Base-by-base conservation (phyloP, 2,329 filamentous ascomycete genomes). In the Thelonectria discophora region DNA sequence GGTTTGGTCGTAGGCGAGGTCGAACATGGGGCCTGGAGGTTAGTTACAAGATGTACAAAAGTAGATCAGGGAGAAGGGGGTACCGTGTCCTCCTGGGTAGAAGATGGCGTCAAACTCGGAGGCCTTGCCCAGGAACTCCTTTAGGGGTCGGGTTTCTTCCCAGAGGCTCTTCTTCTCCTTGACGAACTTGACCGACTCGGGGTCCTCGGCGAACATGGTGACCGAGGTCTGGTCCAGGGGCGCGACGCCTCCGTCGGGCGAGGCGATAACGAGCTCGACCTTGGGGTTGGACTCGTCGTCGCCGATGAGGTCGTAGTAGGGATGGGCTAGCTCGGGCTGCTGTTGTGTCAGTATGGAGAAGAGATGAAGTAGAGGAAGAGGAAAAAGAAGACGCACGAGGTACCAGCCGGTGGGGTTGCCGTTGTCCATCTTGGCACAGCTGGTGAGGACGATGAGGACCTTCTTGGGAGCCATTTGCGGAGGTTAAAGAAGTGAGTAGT, bases 381-480 rank as follows among this genome's bases (percentile, higher is more conserved):
- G 21, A 24, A 6, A 6, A 39, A 8, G 34, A 46, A 13, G 17
- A 24, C 30, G 18, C 12, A 89, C 87, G 70, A 92, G 79, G 73
- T 86, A 92, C 90, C 90, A 92, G 65, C 90, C 90, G 0, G 89
- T 91, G 10, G 84, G 83, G 70, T 80, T 79, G 70, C 80, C 80
- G 46, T 81, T 79, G 68, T 78, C 65, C 68, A 86, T 81, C 74
- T 79, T 76, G 72, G 74, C 76, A 74, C 85, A 82, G 63, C 88
- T 92, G 66, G 88, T 90, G 64, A 92, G 85, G 60, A 93, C 86
- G 75, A 92, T 78, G 78, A 93, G 88, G 65, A 92, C 78, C 75
- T 89, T 90, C 75, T 89, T 90, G 69, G 80, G 81, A 37, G 81
- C 78, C 82, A 85, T 84, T 66, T 63, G 21, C 21, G 18, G 52